These are phyloP conservation scores for Gnaphalium uliginosum DNA, from an alignment of 129 eudicot species.

Conservation along the genomic window DNA sequence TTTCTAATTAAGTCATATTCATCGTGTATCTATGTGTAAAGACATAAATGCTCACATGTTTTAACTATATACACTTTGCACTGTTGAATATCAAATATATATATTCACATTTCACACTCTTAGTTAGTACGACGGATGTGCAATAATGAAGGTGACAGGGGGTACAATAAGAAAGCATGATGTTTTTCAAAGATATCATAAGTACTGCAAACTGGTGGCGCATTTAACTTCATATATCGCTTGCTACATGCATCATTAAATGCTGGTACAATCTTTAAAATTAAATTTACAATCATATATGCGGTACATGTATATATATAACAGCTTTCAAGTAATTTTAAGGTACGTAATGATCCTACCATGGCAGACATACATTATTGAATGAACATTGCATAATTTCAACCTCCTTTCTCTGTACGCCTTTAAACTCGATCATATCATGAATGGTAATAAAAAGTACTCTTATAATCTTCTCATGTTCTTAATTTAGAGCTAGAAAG, in stretches of 20 bases:
- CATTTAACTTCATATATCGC: constrained; percentile 17
- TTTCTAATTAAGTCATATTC: no score
- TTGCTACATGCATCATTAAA: constrained; percentile 22
- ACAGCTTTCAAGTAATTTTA: constrained; percentile 23
- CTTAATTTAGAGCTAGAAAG: constrained; percentile 2
- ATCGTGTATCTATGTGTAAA: no score
- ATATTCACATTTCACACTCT: no score
- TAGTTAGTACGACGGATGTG: neutral
- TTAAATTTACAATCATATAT: constrained; percentile 17
- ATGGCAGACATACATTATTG: constrained; percentile 29
- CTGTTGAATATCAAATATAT: no score
- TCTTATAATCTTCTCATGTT: constrained; percentile 9
- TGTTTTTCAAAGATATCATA: constrained; percentile 30
- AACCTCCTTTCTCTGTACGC: constrained; percentile 17
- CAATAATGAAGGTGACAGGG: constrained; percentile 22
- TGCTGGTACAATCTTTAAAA: constrained; percentile 22
- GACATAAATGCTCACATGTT: no score
- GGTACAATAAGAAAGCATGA: constrained; percentile 24
- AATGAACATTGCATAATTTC: constrained; percentile 13
- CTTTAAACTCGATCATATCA: constrained; percentile 7
- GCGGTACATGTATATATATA: neutral
- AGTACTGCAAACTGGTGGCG: constrained; percentile 19
- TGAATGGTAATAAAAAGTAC: constrained; percentile 24
- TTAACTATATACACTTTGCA: no score
- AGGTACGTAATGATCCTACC: constrained; percentile 20